Base-by-base conservation (phyloP, 2,329 filamentous ascomycete species). In the Rhynchosporium secalis region DNA sequence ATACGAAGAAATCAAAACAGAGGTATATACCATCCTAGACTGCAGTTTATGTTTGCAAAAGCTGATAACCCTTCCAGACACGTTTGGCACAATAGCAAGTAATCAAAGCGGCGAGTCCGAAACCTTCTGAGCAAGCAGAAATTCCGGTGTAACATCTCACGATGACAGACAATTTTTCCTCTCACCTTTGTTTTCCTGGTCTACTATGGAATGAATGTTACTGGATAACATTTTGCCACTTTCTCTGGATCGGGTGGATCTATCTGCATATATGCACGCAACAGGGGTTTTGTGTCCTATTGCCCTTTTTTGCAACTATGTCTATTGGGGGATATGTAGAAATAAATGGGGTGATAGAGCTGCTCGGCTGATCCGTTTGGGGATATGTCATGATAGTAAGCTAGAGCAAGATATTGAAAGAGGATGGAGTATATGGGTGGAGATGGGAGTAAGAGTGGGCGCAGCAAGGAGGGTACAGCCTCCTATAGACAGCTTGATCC, bases 1-100 rank as follows among this genome's bases (percentile, higher is more conserved):
- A 68, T 70, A 12, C 63, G 69, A 56, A 66, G 69, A 63, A 72
- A 71, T 54, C 69, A 68, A 57, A 87, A 86, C 77, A 79, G 84
- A 80, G 81, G 84, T 86, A 76, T 3, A 13, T 47, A 13, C 4
- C 8, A 15, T 28, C 5, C 29, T 36, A 36, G 9, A 36, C 9
- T 36, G 2, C 6, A 36, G 1, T 36, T 10, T 3, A 12, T 29
- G 4, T 33, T 12, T 3, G 10, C 26, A 40, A n/a, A 31, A 20
- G 36, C 62, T 71, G 62, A 72, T 56, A 55, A 47, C 26, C 33
- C 6, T n/a, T 56, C n/a, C 45, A 83, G 81, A 83, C 72, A 84
- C 82, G 51, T 84, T 84, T 71, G 82, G 81, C 61, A 79, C 79
- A 2, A 72, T 80, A 61, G 76, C 76, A 28, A 82, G 80, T 66